Base-by-base conservation (phyloP, 805 yeast species). In the Lachancea lanzarotensis region DNA sequence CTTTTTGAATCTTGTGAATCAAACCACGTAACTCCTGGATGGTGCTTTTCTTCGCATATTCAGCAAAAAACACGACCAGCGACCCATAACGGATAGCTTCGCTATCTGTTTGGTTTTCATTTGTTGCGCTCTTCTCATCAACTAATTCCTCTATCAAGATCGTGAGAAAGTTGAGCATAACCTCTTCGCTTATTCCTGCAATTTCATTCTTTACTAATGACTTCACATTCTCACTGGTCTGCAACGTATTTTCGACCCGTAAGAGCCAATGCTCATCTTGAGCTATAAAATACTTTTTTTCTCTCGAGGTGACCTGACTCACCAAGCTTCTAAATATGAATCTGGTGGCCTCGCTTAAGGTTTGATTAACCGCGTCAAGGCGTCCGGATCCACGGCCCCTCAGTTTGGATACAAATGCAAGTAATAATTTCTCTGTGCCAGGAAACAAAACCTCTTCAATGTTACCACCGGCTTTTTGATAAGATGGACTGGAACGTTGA, bases 241-340 rank as follows among this genome's bases (percentile, higher is more conserved):
- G 82, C 10, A 85, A 42, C 0, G 91, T 85, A 47, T 78, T 84
- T 9, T 82, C 87, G 20, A 85, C 54, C 54, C 91, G 71, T 0
- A 75, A 65, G 3, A 70, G 66, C 95, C 95, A 88, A 42, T 83
- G 82, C 49, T 82, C 83, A 58, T 88, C 95, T 18, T 73, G 66
- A 0, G 76, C 76, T 38, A 86, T 60, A 1, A 81, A 80, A 0
- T 89, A 79, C 0, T 62, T 51, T 13, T 72, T 66, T 0, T 69
- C 76, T 0, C 69, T 76, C n/a, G 57, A 53, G 1, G 78, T 64
- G 0, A 93, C 76, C 49, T 84, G 76, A 75, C 85, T 82, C 0
- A 82, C 80, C 17, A 88, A 57, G 9, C 79, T 71, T 46, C 79
- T 77, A 22, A 81, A 69, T 0, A 72, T 61, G 57, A 84, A 87